These are phyloP conservation scores for Colletotrichum chlorophyti DNA, from an alignment of 2,329 filamentous ascomycete genomes.

Conservation along the genomic window DNA sequence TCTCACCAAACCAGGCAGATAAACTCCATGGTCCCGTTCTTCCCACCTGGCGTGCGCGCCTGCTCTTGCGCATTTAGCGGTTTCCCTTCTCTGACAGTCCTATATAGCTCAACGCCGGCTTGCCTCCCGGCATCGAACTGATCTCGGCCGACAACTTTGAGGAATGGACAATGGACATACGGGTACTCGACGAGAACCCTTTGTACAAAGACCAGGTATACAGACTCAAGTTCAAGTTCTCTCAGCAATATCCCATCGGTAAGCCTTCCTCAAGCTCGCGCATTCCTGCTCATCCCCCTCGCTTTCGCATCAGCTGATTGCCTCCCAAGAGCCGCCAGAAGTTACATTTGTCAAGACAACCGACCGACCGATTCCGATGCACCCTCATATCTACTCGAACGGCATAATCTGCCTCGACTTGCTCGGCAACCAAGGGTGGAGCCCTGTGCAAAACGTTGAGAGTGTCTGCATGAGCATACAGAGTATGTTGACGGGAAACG, in stretches of 20 bases:
- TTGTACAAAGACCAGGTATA: slow-evolving; percentile 83
- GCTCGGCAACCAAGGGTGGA: slow-evolving; percentile 88
- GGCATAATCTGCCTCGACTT: slow-evolving; percentile 98
- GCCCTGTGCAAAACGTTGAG: slow-evolving; percentile 95
- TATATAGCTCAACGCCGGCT: slow-evolving; percentile 45
- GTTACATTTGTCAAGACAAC: slow-evolving; percentile 80
- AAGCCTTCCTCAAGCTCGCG: slow-evolving; percentile 36
- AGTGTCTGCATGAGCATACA: slow-evolving; percentile 97
- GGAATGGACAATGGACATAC: slow-evolving; percentile 92
- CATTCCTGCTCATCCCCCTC: background rate
- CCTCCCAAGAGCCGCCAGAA: slow-evolving; percentile 81
- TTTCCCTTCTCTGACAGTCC: slow-evolving; percentile 9
- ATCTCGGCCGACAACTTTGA: slow-evolving; percentile 82
- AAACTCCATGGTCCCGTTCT: too few species aligned
- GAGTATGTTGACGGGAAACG: slow-evolving; percentile 97
- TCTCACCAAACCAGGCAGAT: background rate
- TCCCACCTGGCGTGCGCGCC: too few species aligned
- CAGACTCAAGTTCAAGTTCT: slow-evolving; percentile 87
- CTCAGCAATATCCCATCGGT: slow-evolving; percentile 89
- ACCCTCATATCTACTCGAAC: slow-evolving; percentile 98
- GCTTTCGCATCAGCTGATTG: background rate
- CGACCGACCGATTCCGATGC: slow-evolving; percentile 80
- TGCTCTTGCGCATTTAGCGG: background rate
- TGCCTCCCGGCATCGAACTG: slow-evolving; percentile 77
- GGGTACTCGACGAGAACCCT: slow-evolving; percentile 88